A percentile compares a stretch with the other conserved stretches of the same genome.
Conservation (phyloP, 495 filamentous ascomycete genomes). For the Pyronema domesticum region DNA sequence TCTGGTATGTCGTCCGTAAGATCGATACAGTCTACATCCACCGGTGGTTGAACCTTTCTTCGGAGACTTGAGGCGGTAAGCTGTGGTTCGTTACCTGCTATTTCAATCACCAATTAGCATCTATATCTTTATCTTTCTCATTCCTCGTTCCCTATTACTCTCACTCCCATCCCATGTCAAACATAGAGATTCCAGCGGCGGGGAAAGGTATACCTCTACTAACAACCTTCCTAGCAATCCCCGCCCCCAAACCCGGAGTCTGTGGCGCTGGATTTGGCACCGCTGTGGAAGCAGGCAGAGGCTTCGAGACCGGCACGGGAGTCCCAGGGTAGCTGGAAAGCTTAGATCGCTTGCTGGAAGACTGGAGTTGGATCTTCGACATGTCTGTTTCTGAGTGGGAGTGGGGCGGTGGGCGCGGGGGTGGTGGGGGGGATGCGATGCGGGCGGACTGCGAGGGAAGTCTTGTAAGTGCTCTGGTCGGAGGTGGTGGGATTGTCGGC, state of each 20-base stretch:
- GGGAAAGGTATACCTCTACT: background rate
- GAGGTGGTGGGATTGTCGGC: background rate
- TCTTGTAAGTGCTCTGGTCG: background rate
- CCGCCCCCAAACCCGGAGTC: background rate
- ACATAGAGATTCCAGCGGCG: background rate
- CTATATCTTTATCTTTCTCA: too few species aligned
- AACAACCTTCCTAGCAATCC: background rate
- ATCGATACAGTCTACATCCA: conserved; percentile 20
- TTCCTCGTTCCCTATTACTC: too few species aligned
- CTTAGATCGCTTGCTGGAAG: background rate
- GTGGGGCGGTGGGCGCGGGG: background rate
- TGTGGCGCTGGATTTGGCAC: background rate
- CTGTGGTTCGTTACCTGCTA: too few species aligned
- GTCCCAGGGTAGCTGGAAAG: background rate
- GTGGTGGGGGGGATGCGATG: conserved; percentile 1
- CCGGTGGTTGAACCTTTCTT: conserved; percentile 10
- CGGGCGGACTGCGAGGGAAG: background rate
- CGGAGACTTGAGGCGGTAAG: too few species aligned
- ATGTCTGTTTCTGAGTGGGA: background rate
- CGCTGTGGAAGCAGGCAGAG: background rate
- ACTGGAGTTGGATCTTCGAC: conserved; percentile 2
- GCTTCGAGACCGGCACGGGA: background rate
- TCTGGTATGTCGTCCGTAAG: conserved; percentile 12
- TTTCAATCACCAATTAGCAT: too few species aligned
- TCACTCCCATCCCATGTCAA: too few species aligned